phyloP scores from a whole-genome alignment of 441 rosid genomes.

The Heliophila coronopifolia region DNA sequence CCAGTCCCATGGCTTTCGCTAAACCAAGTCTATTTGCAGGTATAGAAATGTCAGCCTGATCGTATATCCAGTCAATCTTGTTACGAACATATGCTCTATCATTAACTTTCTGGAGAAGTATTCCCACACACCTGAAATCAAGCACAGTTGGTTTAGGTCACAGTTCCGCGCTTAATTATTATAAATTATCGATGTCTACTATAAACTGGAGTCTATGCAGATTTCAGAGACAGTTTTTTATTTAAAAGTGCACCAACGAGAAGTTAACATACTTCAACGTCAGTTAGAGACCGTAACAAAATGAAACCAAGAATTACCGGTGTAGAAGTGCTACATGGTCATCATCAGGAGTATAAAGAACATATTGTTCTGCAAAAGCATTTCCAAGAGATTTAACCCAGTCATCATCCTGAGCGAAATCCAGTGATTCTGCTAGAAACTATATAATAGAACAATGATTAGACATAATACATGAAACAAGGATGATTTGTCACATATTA shows the following conservation, averaged over 20 bases:
- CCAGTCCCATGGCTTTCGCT: slow-evolving; percentile 99
- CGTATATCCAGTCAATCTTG: slow-evolving; percentile 91
- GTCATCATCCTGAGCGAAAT: slow-evolving; percentile 79
- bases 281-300: slow-evolving; percentile 9
- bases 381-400: slow-evolving; percentile 92
- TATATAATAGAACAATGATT: slow-evolving; percentile 26
- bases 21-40: slow-evolving; percentile 94
- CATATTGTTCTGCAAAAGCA: slow-evolving; percentile 79
- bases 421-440: slow-evolving; percentile 97
- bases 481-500: neutral
- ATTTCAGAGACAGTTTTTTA: neutral
- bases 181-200: neutral
- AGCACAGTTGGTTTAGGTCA: slow-evolving; percentile 8
- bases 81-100: slow-evolving; percentile 77
- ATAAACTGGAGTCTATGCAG: slow-evolving; percentile 7
- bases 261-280: slow-evolving; percentile 1
- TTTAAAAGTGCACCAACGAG: slow-evolving; percentile 8
- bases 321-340: slow-evolving; percentile 95
- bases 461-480: slow-evolving; percentile 8
- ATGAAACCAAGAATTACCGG: slow-evolving; percentile 41
- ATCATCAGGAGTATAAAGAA: slow-evolving; percentile 64
- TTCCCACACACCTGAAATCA: slow-evolving; percentile 73
- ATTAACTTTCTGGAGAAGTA: slow-evolving; percentile 92
- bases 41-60: slow-evolving; percentile 78
- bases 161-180: neutral